Percentiles rank a stretch among this genome's conserved stretches.
Evolutionary conservation across 192 early-diverging fungal genomes (phyloP).

Genomic region (Thamnidium elegans): DNA sequence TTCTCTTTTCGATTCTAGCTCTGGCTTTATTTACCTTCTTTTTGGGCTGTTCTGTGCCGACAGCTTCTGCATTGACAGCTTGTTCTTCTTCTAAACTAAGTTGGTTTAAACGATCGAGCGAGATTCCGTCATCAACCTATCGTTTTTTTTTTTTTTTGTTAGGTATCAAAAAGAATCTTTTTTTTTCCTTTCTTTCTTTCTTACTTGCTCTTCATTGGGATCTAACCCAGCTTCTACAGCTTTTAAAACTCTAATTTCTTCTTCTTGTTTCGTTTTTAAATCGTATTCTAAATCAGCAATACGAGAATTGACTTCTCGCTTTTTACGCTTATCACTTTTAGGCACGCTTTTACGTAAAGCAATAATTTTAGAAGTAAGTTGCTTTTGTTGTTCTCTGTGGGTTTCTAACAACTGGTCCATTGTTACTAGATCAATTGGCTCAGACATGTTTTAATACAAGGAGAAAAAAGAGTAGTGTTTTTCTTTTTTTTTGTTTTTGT

Average conservation of each 20-base stretch:
- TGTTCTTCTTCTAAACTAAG: constrained; percentile 24
- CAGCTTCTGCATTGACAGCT: constrained; percentile 15
- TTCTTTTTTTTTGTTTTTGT: not conserved
- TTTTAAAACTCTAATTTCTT: constrained; percentile 50
- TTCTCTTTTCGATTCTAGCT: constrained; percentile 60
- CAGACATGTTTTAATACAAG: not conserved
- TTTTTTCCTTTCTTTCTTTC: no score
- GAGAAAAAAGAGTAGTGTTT: not conserved
- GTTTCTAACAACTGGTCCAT: constrained; percentile 67
- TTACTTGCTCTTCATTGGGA: constrained; percentile 6
- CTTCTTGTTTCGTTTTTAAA: constrained; percentile 58
- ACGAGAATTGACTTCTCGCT: constrained; percentile 68
- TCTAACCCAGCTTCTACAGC: constrained; percentile 3
- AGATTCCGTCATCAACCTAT: constrained; percentile 31
- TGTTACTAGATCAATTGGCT: constrained; percentile 29
- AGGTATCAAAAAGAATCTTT: not conserved
- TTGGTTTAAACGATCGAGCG: constrained; percentile 23
- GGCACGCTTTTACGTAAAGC: constrained; percentile 74
- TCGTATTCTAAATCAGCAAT: constrained; percentile 66
- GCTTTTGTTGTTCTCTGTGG: constrained; percentile 77
- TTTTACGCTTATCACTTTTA: constrained; percentile 87
- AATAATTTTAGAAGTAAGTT: constrained; percentile 65
- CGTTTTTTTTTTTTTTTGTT: no score
- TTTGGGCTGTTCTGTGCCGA: constrained; percentile 21
- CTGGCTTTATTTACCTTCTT: constrained; percentile 56